Conservation (phyloP, 2,329 filamentous ascomycete genomes). For the Fusarium falciforme region DNA sequence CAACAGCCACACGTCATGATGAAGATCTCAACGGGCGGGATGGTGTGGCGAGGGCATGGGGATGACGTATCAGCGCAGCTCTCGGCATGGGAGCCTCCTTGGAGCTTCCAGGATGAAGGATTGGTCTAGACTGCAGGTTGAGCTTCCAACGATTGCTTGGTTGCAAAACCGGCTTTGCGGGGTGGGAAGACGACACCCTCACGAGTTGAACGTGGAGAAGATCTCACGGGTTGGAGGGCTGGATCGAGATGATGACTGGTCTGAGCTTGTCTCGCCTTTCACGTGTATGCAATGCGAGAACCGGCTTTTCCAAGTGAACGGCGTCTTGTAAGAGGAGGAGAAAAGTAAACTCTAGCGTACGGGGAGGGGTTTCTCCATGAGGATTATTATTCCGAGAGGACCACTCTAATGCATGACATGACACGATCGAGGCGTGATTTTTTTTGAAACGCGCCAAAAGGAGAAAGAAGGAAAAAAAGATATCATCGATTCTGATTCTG, state of each 20-base stretch:
- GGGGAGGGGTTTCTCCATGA: constrained; percentile 40
- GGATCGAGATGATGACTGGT: constrained; percentile 37
- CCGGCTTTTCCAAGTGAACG: neutral
- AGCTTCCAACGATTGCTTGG: neutral
- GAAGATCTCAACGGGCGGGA: constrained; percentile 29
- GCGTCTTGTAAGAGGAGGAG: neutral
- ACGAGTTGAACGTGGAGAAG: constrained; percentile 3
- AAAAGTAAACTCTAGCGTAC: constrained; percentile 24
- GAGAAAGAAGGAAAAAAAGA: neutral
- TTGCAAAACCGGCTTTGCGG: constrained; percentile 38
- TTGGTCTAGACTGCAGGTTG: constrained; percentile 4
- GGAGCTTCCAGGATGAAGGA: constrained; percentile 19
- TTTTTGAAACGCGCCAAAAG: constrained; percentile 29
- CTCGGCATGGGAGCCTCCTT: constrained; percentile 7
- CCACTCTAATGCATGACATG: constrained; percentile 26
- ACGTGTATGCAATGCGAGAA: neutral
- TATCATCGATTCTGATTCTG: constrained; percentile 27
- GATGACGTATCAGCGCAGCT: constrained; percentile 41
- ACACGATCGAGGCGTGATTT: constrained; percentile 16
- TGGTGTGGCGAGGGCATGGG: constrained; percentile 38
- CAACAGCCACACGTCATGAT: constrained; percentile 44
- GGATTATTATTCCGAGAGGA: constrained; percentile 21
- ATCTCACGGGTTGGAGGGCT: constrained; percentile 30
- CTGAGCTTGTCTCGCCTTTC: constrained; percentile 20
- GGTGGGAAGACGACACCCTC: constrained; percentile 32